Conservation (phyloP, 495 filamentous ascomycete genomes). For the Neurospora sp. region DNA sequence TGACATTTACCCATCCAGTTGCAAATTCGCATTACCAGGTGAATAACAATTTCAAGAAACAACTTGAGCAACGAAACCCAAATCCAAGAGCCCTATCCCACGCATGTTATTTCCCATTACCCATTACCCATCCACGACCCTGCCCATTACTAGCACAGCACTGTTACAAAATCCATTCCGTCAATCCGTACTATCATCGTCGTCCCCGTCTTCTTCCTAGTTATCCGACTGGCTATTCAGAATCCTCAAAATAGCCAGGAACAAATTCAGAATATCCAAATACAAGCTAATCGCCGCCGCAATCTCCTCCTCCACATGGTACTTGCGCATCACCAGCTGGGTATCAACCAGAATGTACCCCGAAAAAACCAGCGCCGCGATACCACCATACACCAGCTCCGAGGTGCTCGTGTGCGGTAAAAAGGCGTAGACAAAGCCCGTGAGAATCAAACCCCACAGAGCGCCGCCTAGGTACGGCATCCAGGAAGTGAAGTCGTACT, state of each 20-base stretch:
- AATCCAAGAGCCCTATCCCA: neutral
- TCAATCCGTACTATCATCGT: neutral
- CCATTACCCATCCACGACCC: neutral
- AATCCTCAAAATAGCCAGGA: conserved; percentile 84
- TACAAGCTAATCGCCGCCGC: conserved; percentile 92
- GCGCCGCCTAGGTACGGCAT: conserved; percentile 89
- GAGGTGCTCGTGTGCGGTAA: conserved; percentile 66
- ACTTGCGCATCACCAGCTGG: conserved; percentile 86
- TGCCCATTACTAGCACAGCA: neutral
- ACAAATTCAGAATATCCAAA: conserved; percentile 92
- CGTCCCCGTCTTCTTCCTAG: conserved; percentile 27
- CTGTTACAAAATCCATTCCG: neutral
- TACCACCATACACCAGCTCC: conserved; percentile 74
- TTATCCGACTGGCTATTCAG: conserved; percentile 84
- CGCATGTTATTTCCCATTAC: neutral
- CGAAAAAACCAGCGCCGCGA: conserved; percentile 78
- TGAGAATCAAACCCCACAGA: conserved; percentile 82
- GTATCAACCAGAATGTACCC: conserved; percentile 95
- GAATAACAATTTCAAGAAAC: neutral
- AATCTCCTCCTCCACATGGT: conserved; percentile 98
- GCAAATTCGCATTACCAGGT: neutral
- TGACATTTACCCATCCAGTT: neutral
- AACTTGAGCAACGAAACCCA: neutral
- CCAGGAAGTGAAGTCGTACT: conserved; percentile 96
- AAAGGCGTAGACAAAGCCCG: conserved; percentile 83